These are phyloP conservation scores for Eucalyptus erythrocorys DNA, from an alignment of 345 rosid species.

Conservation along the genomic window DNA sequence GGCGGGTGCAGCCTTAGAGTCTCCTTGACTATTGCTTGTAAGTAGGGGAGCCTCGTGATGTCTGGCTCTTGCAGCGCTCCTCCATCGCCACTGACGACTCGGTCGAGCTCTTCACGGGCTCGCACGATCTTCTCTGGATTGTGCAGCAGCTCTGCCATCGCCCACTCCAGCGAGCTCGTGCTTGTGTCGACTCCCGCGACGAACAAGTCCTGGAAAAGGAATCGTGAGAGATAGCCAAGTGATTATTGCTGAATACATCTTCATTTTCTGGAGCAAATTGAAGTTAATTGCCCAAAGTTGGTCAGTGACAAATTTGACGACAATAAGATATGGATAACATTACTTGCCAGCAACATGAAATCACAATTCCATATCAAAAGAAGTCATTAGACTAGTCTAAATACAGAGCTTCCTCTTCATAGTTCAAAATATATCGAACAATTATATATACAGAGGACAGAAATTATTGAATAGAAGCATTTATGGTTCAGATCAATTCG, in stretches of 20 bases:
- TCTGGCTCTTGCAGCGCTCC: slow-evolving; percentile 1
- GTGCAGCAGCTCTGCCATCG: slow-evolving; percentile 12
- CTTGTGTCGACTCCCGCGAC: slow-evolving; percentile 11
- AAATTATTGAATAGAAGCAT: not conserved
- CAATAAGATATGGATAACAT: not conserved
- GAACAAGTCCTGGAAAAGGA: not conserved
- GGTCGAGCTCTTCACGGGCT: not conserved
- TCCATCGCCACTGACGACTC: not conserved
- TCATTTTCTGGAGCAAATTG: not conserved
- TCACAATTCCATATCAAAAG: not conserved
- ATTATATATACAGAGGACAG: not conserved
- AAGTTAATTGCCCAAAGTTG: not conserved
- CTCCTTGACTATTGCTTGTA: slow-evolving; percentile 7
- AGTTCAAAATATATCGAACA: not conserved
- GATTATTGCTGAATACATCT: not conserved
- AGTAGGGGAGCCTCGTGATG: not conserved
- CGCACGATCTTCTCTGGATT: not conserved
- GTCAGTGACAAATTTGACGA: not conserved
- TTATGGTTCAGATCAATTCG: not conserved
- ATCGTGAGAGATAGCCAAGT: not conserved
- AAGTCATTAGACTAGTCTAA: not conserved
- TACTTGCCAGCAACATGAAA: not conserved
- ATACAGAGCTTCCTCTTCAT: not conserved
- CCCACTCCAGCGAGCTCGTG: slow-evolving; percentile 14
- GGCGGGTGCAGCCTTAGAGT: slow-evolving; percentile 8